These are phyloP conservation scores for Talaromyces sp. DNA, from an alignment of 2,329 filamentous ascomycete species.

Conservation along the genomic window DNA sequence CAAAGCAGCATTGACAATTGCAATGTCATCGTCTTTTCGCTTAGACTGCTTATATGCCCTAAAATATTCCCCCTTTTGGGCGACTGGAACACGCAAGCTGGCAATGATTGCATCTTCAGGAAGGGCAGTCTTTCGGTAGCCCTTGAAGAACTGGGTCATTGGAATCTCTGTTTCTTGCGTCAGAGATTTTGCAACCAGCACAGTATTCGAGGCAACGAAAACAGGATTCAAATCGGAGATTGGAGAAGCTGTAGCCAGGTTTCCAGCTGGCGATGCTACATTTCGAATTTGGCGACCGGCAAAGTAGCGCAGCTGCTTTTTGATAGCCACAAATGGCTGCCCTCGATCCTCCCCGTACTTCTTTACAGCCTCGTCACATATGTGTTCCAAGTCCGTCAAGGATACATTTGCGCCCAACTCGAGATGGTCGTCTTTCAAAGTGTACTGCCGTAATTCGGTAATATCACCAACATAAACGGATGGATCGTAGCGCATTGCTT, in stretches of 20 bases:
- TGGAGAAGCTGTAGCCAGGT: constrained; percentile 86
- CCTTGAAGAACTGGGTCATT: constrained; percentile 87
- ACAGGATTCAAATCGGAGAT: constrained; percentile 96
- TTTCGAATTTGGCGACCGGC: constrained; percentile 94
- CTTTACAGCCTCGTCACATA: constrained; percentile 71
- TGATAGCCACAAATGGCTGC: constrained; percentile 83
- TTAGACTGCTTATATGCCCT: constrained; percentile 94
- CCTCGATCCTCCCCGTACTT: constrained; percentile 66
- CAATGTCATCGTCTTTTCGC: constrained; percentile 96
- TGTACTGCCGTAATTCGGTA: constrained; percentile 75
- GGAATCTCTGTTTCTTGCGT: constrained; percentile 74
- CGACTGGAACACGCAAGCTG: constrained; percentile 76
- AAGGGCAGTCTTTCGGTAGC: constrained; percentile 80
- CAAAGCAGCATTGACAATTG: constrained; percentile 86
- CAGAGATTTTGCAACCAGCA: constrained; percentile 72
- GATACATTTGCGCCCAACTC: constrained; percentile 91
- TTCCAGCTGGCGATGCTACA: constrained; percentile 93
- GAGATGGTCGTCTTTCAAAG: constrained; percentile 71
- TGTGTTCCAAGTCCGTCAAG: constrained; percentile 81
- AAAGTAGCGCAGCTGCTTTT: constrained; percentile 92
- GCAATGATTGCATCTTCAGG: constrained; percentile 77
- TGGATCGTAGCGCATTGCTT: constrained; percentile 80
- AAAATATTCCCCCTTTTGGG: constrained; percentile 73
- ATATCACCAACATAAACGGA: constrained; percentile 95
- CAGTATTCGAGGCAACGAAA: constrained; percentile 78